Conservation (phyloP, 306 rosid species). For the Trifolium subterraneum region DNA sequence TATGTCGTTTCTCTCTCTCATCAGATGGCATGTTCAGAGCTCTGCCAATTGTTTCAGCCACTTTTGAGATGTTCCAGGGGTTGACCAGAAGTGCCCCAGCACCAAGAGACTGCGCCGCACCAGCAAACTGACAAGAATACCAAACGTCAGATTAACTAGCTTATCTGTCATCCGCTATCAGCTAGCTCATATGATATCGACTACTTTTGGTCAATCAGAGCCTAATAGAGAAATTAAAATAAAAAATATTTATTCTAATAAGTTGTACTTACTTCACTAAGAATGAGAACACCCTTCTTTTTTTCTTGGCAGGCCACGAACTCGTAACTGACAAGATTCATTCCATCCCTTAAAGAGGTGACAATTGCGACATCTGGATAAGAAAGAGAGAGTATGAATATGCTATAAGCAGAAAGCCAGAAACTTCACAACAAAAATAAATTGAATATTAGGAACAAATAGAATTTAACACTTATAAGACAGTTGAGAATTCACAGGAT, state of each 20-base stretch:
- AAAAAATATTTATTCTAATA: constrained; percentile 23
- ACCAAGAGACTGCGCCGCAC: constrained; percentile 98
- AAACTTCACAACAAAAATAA: constrained; percentile 4
- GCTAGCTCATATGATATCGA: background rate
- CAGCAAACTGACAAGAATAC: constrained; percentile 82
- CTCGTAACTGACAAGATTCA: constrained; percentile 99
- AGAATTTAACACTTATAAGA: background rate
- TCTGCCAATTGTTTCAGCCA: constrained; percentile 70
- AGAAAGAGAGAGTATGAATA: constrained; percentile 32
- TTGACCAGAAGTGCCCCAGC: constrained; percentile 95
- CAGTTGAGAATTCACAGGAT: constrained; percentile 38
- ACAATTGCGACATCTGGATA: constrained; percentile 89
- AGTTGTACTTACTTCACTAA: constrained; percentile 76
- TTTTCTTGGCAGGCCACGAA: constrained; percentile 92
- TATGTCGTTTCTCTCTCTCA: constrained; percentile 83
- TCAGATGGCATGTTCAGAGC: constrained; percentile 77
- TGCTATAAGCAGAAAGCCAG: constrained; percentile 15
- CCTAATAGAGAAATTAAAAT: constrained; percentile 8
- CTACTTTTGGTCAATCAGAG: constrained; percentile 1
- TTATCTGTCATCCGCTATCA: background rate
- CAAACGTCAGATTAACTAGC: constrained; percentile 33
- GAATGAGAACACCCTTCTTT: constrained; percentile 94
- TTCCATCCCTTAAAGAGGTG: constrained; percentile 96
- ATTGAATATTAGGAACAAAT: constrained; percentile 29
- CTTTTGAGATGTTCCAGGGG: constrained; percentile 94